Evolutionary conservation across 257 asterid species (phyloP).

Genomic region (Ilex aquifolium): DNA sequence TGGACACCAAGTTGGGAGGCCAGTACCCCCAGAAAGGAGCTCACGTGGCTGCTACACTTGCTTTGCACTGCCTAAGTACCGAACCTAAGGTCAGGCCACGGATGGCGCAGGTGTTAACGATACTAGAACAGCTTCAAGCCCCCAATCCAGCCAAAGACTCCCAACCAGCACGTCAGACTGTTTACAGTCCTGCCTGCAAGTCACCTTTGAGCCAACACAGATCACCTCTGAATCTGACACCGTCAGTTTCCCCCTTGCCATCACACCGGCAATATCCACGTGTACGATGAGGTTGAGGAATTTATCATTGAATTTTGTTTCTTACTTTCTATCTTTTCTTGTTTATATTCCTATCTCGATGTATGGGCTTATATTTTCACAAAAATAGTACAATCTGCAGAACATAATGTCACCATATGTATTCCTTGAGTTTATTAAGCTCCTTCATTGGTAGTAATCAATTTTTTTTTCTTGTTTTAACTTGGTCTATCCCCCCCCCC

Average conservation of each 20-base stretch:
- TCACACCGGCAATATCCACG: background rate
- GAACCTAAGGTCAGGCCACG: constrained; percentile 5
- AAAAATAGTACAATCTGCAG: no score
- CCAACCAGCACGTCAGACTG: background rate
- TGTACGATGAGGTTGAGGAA: background rate
- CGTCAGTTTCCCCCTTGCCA: background rate
- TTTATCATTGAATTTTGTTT: no score
- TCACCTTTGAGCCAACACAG: background rate
- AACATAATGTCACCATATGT: no score
- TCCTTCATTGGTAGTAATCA: no score
- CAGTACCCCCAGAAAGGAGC: constrained; percentile 84
- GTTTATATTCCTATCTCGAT: no score
- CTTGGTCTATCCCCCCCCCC: no score
- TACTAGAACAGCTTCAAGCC: constrained; percentile 5
- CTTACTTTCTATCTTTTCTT: no score
- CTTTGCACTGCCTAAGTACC: constrained; percentile 43
- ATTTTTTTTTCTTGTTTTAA: no score
- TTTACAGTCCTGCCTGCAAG: background rate
- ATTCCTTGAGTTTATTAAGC: no score
- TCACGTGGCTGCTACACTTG: constrained; percentile 47
- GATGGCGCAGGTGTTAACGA: constrained; percentile 7
- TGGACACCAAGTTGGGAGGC: constrained; percentile 75
- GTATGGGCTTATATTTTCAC: no score
- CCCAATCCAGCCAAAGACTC: background rate
- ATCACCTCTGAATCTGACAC: background rate